phyloP scores from a whole-genome alignment of 306 rosid species.

The Gastrolobium villosum region DNA sequence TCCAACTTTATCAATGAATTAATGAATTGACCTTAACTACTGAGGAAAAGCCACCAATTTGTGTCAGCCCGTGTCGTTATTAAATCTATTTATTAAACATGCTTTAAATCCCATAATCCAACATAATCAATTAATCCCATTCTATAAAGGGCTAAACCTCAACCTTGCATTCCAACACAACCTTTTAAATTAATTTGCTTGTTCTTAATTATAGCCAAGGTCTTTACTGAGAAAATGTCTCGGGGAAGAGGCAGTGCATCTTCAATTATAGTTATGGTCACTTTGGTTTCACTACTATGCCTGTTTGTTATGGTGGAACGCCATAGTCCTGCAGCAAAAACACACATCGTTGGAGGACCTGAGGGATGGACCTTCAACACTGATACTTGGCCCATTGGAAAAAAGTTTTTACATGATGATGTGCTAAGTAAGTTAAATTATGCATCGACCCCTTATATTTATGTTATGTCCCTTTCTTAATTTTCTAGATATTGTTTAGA shows the following conservation, averaged over 20 bases:
- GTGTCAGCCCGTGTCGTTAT: slow-evolving; percentile 27
- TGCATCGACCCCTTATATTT: background rate
- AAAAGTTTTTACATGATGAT: slow-evolving; percentile 57
- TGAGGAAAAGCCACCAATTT: slow-evolving; percentile 24
- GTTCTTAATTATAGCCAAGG: background rate
- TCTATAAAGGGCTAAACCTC: slow-evolving; percentile 47
- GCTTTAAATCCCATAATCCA: slow-evolving; percentile 21
- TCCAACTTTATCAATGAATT: slow-evolving; percentile 31
- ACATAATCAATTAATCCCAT: slow-evolving; percentile 1
- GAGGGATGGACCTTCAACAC: slow-evolving; percentile 63
- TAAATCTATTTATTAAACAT: slow-evolving; percentile 10
- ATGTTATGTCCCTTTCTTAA: background rate
- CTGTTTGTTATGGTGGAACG: slow-evolving; percentile 45
- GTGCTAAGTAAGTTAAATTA: slow-evolving; percentile 53
- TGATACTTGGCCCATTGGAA: slow-evolving; percentile 56
- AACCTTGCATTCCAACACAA: slow-evolving; percentile 12
- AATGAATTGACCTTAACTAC: slow-evolving; percentile 33
- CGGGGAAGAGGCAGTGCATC: slow-evolving; percentile 82
- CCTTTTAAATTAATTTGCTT: background rate
- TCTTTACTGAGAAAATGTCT: slow-evolving; percentile 37
- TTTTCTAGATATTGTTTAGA: background rate
- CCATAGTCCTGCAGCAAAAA: slow-evolving; percentile 43
- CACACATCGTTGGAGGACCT: slow-evolving; percentile 56
- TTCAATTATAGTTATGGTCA: slow-evolving; percentile 27
- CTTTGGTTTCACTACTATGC: slow-evolving; percentile 37